phyloP scores from a whole-genome alignment of 805 yeast species.

The Yarrowia sp. region DNA sequence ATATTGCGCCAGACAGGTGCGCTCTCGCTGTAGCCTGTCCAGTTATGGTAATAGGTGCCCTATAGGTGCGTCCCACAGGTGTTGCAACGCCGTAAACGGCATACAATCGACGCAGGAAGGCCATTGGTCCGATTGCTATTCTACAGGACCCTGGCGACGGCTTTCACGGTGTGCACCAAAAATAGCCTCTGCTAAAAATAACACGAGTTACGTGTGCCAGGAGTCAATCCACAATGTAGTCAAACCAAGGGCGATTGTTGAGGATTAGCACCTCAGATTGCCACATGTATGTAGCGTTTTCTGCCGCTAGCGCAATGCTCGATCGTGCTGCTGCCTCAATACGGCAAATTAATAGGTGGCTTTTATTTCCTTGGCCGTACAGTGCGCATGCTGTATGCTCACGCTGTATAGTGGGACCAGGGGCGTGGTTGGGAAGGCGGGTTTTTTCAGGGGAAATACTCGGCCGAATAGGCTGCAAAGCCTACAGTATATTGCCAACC shows the following conservation, averaged over 20 bases:
- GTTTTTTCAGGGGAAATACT: background rate
- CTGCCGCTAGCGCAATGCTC: background rate
- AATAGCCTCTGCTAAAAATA: constrained; percentile 8
- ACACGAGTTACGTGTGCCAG: background rate
- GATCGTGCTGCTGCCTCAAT: background rate
- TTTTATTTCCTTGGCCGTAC: background rate
- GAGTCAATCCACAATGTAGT: background rate
- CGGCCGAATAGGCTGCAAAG: background rate
- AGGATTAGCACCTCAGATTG: no score
- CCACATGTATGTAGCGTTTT: background rate
- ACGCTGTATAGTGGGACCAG: background rate
- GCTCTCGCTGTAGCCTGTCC: background rate
- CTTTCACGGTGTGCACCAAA: no score
- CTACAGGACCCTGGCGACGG: no score
- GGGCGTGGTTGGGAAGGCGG: background rate
- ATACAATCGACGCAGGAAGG: background rate
- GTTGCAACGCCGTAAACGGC: background rate
- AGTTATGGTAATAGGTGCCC: background rate
- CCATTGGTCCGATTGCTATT: background rate
- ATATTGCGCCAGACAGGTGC: background rate
- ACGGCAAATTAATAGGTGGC: background rate
- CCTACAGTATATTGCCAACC: background rate
- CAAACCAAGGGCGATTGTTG: no score
- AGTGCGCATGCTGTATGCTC: constrained; percentile 18
- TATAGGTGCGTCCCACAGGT: background rate